phyloP scores from a whole-genome alignment of 345 rosid genomes.

The Aquilaria yunnanensis region DNA sequence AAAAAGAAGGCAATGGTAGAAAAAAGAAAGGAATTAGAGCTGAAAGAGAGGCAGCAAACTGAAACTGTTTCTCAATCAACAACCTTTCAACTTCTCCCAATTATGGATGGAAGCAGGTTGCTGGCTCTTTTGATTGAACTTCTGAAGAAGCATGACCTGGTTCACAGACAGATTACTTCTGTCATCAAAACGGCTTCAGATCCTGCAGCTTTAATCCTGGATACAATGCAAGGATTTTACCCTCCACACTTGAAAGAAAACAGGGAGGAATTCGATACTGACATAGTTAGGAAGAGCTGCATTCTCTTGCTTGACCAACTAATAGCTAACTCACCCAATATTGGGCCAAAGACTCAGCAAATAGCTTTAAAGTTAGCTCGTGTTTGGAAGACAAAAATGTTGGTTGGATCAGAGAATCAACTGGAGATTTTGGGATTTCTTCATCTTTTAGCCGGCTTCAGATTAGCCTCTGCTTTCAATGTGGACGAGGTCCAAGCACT shows the following conservation, averaged over 20 bases:
- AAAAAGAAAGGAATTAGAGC: conserved; percentile 14
- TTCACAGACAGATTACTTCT: conserved; percentile 20
- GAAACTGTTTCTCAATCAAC: conserved; percentile 7
- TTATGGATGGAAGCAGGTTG: conserved; percentile 34
- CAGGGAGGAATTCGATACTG: conserved; percentile 22
- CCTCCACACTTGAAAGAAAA: conserved; percentile 24
- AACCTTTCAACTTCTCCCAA: conserved; percentile 10
- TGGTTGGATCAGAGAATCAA: conserved; percentile 19
- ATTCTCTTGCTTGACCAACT: conserved; percentile 44
- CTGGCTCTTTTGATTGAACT: conserved; percentile 42
- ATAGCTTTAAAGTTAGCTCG: conserved; percentile 36
- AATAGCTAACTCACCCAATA: conserved; percentile 28
- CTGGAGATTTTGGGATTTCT: conserved; percentile 39
- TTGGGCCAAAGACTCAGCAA: conserved; percentile 19
- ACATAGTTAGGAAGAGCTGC: conserved; percentile 33
- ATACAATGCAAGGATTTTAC: conserved; percentile 42
- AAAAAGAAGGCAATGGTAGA: conserved; percentile 13
- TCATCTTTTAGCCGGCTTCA: conserved; percentile 36
- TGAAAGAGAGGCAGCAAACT: conserved; percentile 10
- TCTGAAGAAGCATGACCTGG: conserved; percentile 21
- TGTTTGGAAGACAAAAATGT: conserved; percentile 36
- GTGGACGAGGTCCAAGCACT: conserved; percentile 19
- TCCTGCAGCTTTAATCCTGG: conserved; percentile 59
- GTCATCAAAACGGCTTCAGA: conserved; percentile 27
- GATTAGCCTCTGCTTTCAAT: conserved; percentile 27